Evolutionary conservation across 352 stramenopile species (phyloP).

Genomic region (Globisporangium ultimum): DNA sequence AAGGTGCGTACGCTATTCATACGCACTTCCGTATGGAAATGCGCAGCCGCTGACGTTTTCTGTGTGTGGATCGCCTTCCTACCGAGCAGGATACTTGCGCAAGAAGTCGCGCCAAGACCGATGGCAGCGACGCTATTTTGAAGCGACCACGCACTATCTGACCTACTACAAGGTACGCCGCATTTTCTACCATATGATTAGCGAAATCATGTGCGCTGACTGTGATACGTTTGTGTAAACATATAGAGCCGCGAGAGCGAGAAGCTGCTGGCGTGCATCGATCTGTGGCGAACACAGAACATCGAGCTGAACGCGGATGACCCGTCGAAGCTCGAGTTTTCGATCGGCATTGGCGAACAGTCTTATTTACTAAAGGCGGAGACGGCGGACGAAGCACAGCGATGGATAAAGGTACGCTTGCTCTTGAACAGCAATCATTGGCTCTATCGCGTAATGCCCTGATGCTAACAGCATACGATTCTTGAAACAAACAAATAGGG

Average conservation of each 20-base stretch:
- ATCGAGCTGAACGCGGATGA: slow-evolving; percentile 69
- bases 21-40: neutral
- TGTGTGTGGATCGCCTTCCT: neutral
- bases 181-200: neutral
- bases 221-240: neutral
- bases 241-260: slow-evolving; percentile 77
- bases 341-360: slow-evolving; percentile 82
- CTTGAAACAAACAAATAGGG: slow-evolving; percentile 26
- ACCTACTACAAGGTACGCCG: slow-evolving; percentile 96
- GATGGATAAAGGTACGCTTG: slow-evolving; percentile 48
- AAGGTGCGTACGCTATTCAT: slow-evolving; percentile 36
- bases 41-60: neutral
- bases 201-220: neutral
- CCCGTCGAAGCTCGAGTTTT: slow-evolving; percentile 69
- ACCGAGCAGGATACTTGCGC: slow-evolving; percentile 80
- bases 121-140: slow-evolving; percentile 98
- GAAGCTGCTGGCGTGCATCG: slow-evolving; percentile 86
- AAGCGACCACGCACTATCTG: slow-evolving; percentile 96
- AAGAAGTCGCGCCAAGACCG: slow-evolving; percentile 92
- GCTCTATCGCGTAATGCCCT: neutral
- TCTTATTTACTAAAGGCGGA: slow-evolving; percentile 85
- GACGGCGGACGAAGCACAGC: slow-evolving; percentile 56
- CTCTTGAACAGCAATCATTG: neutral
- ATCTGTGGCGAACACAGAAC: slow-evolving; percentile 81
- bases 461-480: neutral